These are phyloP conservation scores for Solanum ahanhuiri DNA, from an alignment of 257 asterid genomes.

Conservation along the genomic window DNA sequence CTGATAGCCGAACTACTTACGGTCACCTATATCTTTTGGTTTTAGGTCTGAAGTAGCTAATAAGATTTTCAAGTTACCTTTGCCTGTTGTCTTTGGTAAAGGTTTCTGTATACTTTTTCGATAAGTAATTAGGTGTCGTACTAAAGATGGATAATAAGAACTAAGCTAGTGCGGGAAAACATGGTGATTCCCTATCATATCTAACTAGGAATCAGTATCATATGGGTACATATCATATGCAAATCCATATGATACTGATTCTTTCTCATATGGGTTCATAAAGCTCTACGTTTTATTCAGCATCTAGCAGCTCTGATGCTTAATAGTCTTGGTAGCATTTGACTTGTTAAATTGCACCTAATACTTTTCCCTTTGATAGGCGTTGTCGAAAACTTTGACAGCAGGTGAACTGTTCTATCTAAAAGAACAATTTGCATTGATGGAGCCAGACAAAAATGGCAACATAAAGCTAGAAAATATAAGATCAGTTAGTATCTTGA, in stretches of 20 bases:
- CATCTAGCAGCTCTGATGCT: background rate
- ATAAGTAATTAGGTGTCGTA: background rate
- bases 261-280: background rate
- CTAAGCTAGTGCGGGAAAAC: background rate
- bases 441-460: slow-evolving; percentile 72
- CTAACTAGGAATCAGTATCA: background rate
- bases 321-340: background rate
- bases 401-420: slow-evolving; percentile 62
- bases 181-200: background rate
- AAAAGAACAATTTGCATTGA: slow-evolving; percentile 53
- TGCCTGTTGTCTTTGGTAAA: background rate
- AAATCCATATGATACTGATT: background rate
- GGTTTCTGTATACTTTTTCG: background rate
- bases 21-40: background rate
- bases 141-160: background rate
- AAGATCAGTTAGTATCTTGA: slow-evolving; percentile 38
- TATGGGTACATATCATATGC: background rate
- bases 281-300: background rate
- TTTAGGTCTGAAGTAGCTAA: background rate
- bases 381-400: slow-evolving; percentile 63
- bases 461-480: slow-evolving; percentile 57
- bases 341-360: background rate
- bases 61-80: background rate
- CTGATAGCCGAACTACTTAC: background rate
- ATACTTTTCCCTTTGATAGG: slow-evolving; percentile 31